Conservation (phyloP, 805 yeast species). For the Naumovozyma dairenensis region DNA sequence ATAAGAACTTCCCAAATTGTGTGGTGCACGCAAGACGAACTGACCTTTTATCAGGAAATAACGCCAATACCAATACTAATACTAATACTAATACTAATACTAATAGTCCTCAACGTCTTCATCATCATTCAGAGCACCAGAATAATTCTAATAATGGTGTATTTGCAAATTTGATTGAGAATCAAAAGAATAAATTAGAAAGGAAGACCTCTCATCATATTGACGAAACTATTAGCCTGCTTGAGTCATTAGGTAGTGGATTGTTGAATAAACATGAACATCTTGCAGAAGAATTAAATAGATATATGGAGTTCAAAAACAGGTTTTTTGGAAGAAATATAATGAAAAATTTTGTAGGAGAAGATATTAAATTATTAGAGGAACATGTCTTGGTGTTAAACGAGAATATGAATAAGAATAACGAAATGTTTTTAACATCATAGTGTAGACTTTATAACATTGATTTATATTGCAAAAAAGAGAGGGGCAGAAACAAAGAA, state of each 20-base stretch:
- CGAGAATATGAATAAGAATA: too few relatives aligned
- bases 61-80: too few relatives aligned
- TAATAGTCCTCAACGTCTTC: too few relatives aligned
- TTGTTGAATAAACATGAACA: constrained; percentile 49
- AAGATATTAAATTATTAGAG: too few relatives aligned
- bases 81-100: too few relatives aligned
- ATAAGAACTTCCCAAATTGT: constrained; percentile 24
- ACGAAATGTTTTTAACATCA: too few relatives aligned
- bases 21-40: too few relatives aligned
- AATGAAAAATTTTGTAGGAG: constrained; percentile 6
- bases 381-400: too few relatives aligned
- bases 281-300: constrained; percentile 54
- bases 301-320: constrained; percentile 43
- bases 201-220: constrained; percentile 33
- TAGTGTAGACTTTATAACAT: too few relatives aligned
- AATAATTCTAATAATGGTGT: constrained; percentile 13
- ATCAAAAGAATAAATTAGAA: constrained; percentile 40
- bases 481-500: too few relatives aligned
- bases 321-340: constrained; percentile 25
- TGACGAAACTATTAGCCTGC: constrained; percentile 33
- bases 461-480: too few relatives aligned
- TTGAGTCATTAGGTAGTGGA: constrained; percentile 36
- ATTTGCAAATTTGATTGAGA: constrained; percentile 38
- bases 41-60: too few relatives aligned
- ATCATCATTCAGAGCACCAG: constrained; percentile 1